Percentiles rank a stretch among this genome's conserved stretches.
phyloP scores from a whole-genome alignment of 2,329 filamentous ascomycete genomes.

The Cytospora leucostoma region DNA sequence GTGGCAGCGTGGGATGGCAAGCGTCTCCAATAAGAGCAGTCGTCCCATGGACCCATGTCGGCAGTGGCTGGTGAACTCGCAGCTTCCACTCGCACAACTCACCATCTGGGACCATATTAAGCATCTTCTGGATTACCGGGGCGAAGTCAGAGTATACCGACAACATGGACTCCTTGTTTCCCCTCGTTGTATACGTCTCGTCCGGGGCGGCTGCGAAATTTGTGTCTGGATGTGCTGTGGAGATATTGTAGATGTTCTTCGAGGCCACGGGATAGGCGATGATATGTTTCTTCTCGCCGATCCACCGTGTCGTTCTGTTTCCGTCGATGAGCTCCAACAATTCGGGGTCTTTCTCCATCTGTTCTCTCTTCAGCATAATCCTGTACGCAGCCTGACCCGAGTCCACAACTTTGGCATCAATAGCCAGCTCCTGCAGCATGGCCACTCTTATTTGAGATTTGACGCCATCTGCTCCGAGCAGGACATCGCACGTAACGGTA shows the following conservation, averaged over 20 bases:
- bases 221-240: slow-evolving; percentile 60
- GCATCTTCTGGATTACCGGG: slow-evolving; percentile 60
- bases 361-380: slow-evolving; percentile 51
- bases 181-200: slow-evolving; percentile 64
- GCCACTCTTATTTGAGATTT: slow-evolving; percentile 49
- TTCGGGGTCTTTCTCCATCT: slow-evolving; percentile 49
- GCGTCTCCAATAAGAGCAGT: slow-evolving; percentile 60
- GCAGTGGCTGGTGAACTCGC: slow-evolving; percentile 60
- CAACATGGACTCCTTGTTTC: slow-evolving; percentile 62
- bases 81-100: slow-evolving; percentile 69
- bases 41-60: slow-evolving; percentile 59
- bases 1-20: slow-evolving; percentile 64
- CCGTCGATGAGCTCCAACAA: slow-evolving; percentile 57
- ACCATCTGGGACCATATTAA: slow-evolving; percentile 62
- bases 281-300: slow-evolving; percentile 66
- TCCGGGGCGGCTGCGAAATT: slow-evolving; percentile 53
- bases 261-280: slow-evolving; percentile 67
- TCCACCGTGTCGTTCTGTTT: slow-evolving; percentile 62
- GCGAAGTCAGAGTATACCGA: slow-evolving; percentile 61
- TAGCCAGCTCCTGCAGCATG: slow-evolving; percentile 41
- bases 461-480: slow-evolving; percentile 57
- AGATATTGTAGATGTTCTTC: slow-evolving; percentile 67
- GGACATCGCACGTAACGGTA: slow-evolving; percentile 49
- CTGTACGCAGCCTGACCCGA: slow-evolving; percentile 57
- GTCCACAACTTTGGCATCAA: slow-evolving; percentile 45